Evolutionary conservation across 257 asterid species (phyloP), one percentile per base, ranked within the genome.

Genomic region (Ilex asprella): DNA sequence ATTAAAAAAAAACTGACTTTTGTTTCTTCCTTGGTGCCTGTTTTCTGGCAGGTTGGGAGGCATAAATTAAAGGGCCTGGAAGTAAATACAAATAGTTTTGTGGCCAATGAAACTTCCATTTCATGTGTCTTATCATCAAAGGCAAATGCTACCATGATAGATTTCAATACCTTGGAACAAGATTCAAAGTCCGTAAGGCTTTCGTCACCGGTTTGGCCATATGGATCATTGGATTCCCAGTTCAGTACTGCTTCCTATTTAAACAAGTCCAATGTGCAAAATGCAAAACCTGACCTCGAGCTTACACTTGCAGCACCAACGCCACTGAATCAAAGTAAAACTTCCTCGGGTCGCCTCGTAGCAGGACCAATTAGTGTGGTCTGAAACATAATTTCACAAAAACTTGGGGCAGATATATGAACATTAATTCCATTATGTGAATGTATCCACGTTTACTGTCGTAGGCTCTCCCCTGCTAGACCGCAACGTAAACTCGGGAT

Each of bases 221-320:
- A n/a, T 56, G 78, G 55, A 44, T 43, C 68, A 55, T 31, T 39
- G 27, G 46, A 58, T 32, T 58, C 59, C 41, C 59, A 47, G 60
- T 31, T 60, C 41, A 16, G 15, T 61, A 14, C 27, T 21, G 1
- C 13, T 59, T 11, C 59, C 75, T 15, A 21, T 60, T 15, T 50
- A 66, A 7, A 39, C 6, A 55, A 31, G 14, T 64, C 43, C 60
- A 62, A 27, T n/a, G 55, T 59, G 16, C 55, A 69, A 12, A 68
- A 46, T 56, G 74, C 41, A 8, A 56, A 52, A 16, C 77, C 75
- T 55, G 78, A 77, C 16, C 70, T 86, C 74, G 86, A 81, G 73
- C 80, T 86, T 55, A 75, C 81, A 15, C 77, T 86, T 39, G 77
- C 81, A 32, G 83, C 69, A 58, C 92, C 88, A 57, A 68, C 31